Conservation (phyloP, 2,329 filamentous ascomycete genomes). For the Nectriaceae sp. region DNA sequence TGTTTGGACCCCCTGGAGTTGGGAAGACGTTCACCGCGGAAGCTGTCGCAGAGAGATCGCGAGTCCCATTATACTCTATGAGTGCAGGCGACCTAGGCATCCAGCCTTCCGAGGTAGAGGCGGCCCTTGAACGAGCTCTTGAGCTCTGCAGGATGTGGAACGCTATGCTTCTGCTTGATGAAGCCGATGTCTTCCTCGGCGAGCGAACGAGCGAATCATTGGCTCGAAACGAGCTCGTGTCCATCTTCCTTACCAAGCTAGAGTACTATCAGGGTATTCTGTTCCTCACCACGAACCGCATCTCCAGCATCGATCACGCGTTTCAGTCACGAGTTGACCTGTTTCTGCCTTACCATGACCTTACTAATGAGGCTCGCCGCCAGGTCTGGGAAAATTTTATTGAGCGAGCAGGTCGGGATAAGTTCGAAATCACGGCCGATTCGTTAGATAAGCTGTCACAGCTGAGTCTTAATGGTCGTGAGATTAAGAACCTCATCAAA, state of each 20-base stretch:
- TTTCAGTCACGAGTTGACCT: conserved; percentile 39
- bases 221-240: conserved; percentile 42
- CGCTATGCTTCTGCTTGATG: conserved; percentile 45
- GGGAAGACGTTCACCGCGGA: conserved; percentile 49
- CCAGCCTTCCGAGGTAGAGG: conserved; percentile 36
- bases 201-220: conserved; percentile 35
- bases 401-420: conserved; percentile 24
- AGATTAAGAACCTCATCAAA: conserved; percentile 52
- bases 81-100: conserved; percentile 42
- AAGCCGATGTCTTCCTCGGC: conserved; percentile 45
- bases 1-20: conserved; percentile 47
- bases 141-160: conserved; percentile 49
- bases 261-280: conserved; percentile 41
- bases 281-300: conserved; percentile 42
- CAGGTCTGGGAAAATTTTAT: conserved; percentile 41
- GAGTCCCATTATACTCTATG: conserved; percentile 41
- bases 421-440: conserved; percentile 28
- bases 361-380: conserved; percentile 28
- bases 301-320: conserved; percentile 36
- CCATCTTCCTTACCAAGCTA: conserved; percentile 24
- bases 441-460: conserved; percentile 37
- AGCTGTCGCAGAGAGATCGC: conserved; percentile 39
- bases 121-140: conserved; percentile 33
- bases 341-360: conserved; percentile 32
- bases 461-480: conserved; percentile 46